Conservation (phyloP, 768 basidiomycete genomes). For the Fomitopsis pulvina region DNA sequence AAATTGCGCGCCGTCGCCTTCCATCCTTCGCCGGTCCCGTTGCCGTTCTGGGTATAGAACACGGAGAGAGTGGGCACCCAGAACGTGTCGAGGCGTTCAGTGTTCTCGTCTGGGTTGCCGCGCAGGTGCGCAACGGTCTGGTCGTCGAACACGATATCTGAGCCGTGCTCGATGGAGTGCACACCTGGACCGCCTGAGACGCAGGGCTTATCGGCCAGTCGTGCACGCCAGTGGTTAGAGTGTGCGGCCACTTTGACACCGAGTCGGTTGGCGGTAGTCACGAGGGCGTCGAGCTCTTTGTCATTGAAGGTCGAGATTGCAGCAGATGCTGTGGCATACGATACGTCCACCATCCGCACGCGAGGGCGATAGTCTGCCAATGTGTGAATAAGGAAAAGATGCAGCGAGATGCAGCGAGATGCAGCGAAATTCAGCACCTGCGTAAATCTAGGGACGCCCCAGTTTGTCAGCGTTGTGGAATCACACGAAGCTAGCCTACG, state of each 20-base stretch:
- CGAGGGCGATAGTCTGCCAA: constrained; percentile 47
- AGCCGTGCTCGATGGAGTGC: constrained; percentile 57
- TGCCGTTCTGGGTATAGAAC: constrained; percentile 27
- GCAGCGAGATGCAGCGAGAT: constrained; percentile 5
- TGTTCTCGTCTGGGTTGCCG: neutral
- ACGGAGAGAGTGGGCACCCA: constrained; percentile 59
- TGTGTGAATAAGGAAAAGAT: neutral
- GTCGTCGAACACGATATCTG: constrained; percentile 18
- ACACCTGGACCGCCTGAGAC: constrained; percentile 19
- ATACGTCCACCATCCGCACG: constrained; percentile 37
- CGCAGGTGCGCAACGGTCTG: neutral
- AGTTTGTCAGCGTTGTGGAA: neutral
- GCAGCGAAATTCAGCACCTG: constrained; percentile 27
- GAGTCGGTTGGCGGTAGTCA: constrained; percentile 42
- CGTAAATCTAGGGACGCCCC: constrained; percentile 37
- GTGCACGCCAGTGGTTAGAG: constrained; percentile 25
- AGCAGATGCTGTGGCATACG: constrained; percentile 25
- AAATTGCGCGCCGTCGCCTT: constrained; percentile 34
- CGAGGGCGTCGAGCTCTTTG: constrained; percentile 41
- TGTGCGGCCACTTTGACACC: constrained; percentile 58
- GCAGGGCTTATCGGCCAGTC: constrained; percentile 5
- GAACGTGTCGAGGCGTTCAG: constrained; percentile 24
- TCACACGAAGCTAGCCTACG: neutral
- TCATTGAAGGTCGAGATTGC: constrained; percentile 38
- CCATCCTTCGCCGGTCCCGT: constrained; percentile 28